A percentile compares a stretch with the other conserved stretches of the same genome.
These are phyloP conservation scores for Asterophora parasitica DNA, from an alignment of 768 basidiomycete species.

Conservation along the genomic window DNA sequence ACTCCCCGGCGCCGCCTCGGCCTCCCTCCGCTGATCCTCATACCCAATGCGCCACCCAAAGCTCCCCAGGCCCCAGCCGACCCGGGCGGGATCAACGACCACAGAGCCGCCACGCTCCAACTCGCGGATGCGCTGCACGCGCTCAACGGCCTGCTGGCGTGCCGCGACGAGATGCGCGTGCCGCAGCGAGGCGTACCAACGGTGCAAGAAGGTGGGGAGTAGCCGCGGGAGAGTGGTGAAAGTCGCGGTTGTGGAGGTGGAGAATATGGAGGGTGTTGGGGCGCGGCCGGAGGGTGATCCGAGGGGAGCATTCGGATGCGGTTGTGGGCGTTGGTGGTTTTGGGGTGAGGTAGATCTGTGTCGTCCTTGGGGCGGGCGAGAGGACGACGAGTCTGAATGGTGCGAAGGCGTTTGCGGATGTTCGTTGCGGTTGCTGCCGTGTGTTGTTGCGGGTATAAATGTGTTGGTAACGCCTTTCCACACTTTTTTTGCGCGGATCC, in stretches of 20 bases:
- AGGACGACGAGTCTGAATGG: background rate
- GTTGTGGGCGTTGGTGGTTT: background rate
- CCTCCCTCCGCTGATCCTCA: slow-evolving; percentile 9
- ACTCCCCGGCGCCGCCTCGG: background rate
- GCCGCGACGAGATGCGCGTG: slow-evolving; percentile 70
- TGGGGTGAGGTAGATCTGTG: slow-evolving; percentile 5
- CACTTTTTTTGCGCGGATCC: slow-evolving; percentile 49
- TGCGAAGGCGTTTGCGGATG: background rate
- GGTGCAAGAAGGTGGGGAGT: slow-evolving; percentile 39
- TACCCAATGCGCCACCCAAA: slow-evolving; percentile 40
- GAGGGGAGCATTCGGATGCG: slow-evolving; percentile 3
- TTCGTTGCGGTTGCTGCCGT: slow-evolving; percentile 5
- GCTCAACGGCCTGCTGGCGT: slow-evolving; percentile 65
- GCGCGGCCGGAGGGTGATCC: slow-evolving; percentile 3
- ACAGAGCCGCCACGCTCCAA: slow-evolving; percentile 38
- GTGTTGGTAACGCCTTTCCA: slow-evolving; percentile 55
- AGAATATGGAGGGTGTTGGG: slow-evolving; percentile 8
- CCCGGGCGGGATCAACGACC: slow-evolving; percentile 15
- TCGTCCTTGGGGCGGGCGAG: too few relatives aligned
- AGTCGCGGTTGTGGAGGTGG: slow-evolving; percentile 16
- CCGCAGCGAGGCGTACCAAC: slow-evolving; percentile 57
- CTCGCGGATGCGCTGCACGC: slow-evolving; percentile 60
- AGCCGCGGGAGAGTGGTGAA: slow-evolving; percentile 29
- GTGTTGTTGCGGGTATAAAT: slow-evolving; percentile 25
- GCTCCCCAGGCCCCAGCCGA: slow-evolving; percentile 62